A percentile compares a stretch with the other conserved stretches of the same genome.
Conservation (phyloP, 306 rosid species). For the Arachis hypogaea region DNA sequence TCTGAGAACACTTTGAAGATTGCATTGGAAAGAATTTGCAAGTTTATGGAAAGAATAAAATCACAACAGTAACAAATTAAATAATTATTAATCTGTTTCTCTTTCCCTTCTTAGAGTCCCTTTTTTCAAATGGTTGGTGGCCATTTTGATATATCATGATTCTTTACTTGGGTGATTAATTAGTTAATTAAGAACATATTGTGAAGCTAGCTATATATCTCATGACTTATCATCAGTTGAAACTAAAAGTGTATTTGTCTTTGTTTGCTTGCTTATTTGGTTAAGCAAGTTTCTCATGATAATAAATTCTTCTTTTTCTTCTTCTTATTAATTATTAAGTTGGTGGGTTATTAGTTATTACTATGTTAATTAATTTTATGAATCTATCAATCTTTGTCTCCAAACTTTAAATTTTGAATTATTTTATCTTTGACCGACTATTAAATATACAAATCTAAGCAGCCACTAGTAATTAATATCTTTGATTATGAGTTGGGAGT, state of each 20-base stretch:
- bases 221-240: background rate
- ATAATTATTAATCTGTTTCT: background rate
- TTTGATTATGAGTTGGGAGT: slow-evolving; percentile 31
- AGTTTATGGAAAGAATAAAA: slow-evolving; percentile 53
- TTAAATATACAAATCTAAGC: too few species aligned
- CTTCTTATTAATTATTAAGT: too few species aligned
- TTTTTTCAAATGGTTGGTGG: slow-evolving; percentile 55
- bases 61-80: background rate
- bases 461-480: background rate
- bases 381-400: slow-evolving; percentile 11
- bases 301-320: background rate
- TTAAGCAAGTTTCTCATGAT: slow-evolving; percentile 56
- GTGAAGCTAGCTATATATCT: slow-evolving; percentile 29
- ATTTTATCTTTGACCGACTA: background rate
- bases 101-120: background rate
- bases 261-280: slow-evolving; percentile 70
- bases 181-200: slow-evolving; percentile 25
- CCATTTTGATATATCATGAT: slow-evolving; percentile 51
- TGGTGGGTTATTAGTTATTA: too few species aligned
- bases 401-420: background rate
- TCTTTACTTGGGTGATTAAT: slow-evolving; percentile 42
- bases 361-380: too few species aligned
- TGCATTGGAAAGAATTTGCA: slow-evolving; percentile 68
- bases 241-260: slow-evolving; percentile 22
- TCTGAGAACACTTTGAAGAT: slow-evolving; percentile 67